These are phyloP conservation scores for Paramecium caudatum DNA, from an alignment of 73 alveolate species.

Conservation along the genomic window DNA sequence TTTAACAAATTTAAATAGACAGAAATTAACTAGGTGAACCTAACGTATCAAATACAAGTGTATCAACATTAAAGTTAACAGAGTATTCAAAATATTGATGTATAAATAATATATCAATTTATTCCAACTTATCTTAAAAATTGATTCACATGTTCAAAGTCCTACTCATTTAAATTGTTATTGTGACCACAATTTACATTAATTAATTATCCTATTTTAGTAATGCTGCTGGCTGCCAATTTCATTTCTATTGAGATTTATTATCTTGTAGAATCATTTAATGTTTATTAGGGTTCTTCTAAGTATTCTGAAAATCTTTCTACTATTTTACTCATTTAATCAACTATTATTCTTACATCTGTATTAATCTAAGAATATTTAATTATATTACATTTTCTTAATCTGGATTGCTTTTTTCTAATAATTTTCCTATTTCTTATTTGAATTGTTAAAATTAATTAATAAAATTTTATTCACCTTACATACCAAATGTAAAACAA, in stretches of 20 bases:
- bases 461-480: background rate
- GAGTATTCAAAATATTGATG: background rate
- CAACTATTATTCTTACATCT: background rate
- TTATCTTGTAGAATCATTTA: background rate
- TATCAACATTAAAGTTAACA: no score
- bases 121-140: slow-evolving; percentile 18
- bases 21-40: no score
- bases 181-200: slow-evolving; percentile 23
- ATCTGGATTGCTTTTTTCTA: background rate
- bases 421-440: background rate
- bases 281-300: background rate
- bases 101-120: background rate
- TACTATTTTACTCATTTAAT: background rate
- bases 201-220: slow-evolving; percentile 47
- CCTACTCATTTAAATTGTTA: slow-evolving; percentile 11
- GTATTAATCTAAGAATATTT: background rate
- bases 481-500: slow-evolving; percentile 45
- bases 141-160: background rate
- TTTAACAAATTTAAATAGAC: no score
- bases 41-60: no score
- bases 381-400: background rate
- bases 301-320: slow-evolving; percentile 12
- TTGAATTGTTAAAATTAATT: background rate
- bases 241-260: slow-evolving; percentile 11
- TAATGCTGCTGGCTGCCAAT: background rate